These are phyloP conservation scores for Wickerhamiella cacticola DNA, from an alignment of 805 yeast species.

Conservation along the genomic window DNA sequence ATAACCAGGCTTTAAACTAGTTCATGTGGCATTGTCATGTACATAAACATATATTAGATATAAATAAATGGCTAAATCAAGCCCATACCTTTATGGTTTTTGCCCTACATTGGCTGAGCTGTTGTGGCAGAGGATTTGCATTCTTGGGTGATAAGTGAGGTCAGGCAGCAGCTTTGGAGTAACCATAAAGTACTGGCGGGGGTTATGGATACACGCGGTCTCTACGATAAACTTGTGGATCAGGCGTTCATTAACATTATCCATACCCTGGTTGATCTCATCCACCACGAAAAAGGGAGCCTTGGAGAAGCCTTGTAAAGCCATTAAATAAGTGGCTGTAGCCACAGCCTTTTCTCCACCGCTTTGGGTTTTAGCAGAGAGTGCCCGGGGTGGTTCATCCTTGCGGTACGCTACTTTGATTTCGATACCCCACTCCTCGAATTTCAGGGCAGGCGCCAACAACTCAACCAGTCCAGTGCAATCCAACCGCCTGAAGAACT, in stretches of 20 bases:
- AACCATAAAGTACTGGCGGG: conserved; percentile 78
- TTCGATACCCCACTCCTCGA: conserved; percentile 68
- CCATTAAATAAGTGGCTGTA: conserved; percentile 78
- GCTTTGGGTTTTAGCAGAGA: conserved; percentile 83
- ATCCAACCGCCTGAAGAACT: conserved; percentile 60
- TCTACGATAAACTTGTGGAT: conserved; percentile 79
- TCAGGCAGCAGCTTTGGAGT: conserved; percentile 84
- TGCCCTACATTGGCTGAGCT: conserved; percentile 1
- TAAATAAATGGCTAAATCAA: too few species aligned
- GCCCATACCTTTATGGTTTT: not conserved
- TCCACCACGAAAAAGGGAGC: conserved; percentile 94
- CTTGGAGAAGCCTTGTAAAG: conserved; percentile 74
- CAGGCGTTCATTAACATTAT: conserved; percentile 75
- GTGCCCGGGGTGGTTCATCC: conserved; percentile 50
- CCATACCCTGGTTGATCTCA: conserved; percentile 99
- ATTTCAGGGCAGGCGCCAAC: conserved; percentile 33
- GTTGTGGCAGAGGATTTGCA: conserved; percentile 45
- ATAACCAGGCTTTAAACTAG: too few species aligned
- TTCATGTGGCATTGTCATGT: too few species aligned
- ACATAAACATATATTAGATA: too few species aligned
- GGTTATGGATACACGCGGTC: conserved; percentile 53
- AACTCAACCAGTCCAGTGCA: conserved; percentile 73
- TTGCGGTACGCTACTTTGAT: conserved; percentile 80
- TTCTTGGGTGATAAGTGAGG: conserved; percentile 59
- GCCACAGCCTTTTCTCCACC: conserved; percentile 98